Conservation (phyloP, 305 asterid genomes). For the Fraxinus nigra region DNA sequence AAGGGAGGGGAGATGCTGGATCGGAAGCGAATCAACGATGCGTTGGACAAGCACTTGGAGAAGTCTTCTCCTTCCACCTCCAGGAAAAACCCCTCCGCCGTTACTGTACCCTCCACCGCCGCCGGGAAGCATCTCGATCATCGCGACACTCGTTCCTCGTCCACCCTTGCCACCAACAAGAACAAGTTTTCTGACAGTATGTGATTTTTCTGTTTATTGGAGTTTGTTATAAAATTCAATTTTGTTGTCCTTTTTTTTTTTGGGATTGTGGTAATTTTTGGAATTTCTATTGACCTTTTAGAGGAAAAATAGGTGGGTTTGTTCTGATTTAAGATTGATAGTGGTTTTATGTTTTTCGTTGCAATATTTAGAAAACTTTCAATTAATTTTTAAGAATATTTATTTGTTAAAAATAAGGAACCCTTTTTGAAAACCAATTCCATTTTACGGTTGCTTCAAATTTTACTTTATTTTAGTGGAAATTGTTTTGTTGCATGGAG, state of each 20-base stretch:
- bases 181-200: slow-evolving; percentile 36
- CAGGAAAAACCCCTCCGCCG: slow-evolving; percentile 10
- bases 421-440: not conserved
- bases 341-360: not conserved
- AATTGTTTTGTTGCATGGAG: not conserved
- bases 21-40: slow-evolving; percentile 25
- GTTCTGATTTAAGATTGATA: not conserved
- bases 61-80: slow-evolving; percentile 50
- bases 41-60: slow-evolving; percentile 49
- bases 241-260: not conserved
- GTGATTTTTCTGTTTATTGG: not conserved
- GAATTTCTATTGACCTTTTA: not conserved
- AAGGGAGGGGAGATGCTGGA: slow-evolving; percentile 34
- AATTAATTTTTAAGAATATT: not conserved
- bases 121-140: slow-evolving; percentile 33
- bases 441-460: not conserved
- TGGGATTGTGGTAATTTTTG: not conserved
- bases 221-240: not conserved
- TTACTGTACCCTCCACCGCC: slow-evolving; percentile 19
- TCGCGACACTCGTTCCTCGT: slow-evolving; percentile 30
- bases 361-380: not conserved
- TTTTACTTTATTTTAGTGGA: not conserved
- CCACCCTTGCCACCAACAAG: slow-evolving; percentile 30
- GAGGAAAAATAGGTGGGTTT: not conserved
- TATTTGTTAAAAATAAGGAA: not conserved